Evolutionary conservation across 2,329 filamentous ascomycete genomes (phyloP), one percentile per base, ranked within the genome.

Genomic region (Cladosporium sp.): DNA sequence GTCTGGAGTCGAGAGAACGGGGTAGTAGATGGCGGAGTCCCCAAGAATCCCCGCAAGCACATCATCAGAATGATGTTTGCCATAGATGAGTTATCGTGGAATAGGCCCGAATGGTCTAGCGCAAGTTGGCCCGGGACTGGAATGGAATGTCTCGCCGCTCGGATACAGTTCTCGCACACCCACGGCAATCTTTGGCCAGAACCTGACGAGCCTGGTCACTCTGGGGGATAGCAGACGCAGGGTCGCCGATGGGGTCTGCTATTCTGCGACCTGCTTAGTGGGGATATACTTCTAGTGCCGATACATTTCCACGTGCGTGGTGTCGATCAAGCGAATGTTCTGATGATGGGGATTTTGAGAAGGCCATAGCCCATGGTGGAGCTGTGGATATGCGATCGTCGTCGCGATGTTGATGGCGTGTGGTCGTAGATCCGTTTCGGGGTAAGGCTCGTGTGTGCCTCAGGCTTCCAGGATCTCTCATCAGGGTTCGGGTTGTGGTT

Each of bases 61-160:
- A 46, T 31, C 59, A 62, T 62, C 59, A 62, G 46, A 29, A 62
- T 62, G 59, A 62, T 62, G 59, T 33, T 33, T 31, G 37, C 28
- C 26, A 26, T 21, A 7, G 35, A 49, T 57, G 21, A 12, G 18
- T 57, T 37, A 49, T 60, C 10, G 21, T 62, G 46, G 49, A 62
- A 21, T 52, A 62, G 59, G 59, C 44, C 59, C 59, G 59, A 62
- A 21, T 62, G 33, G 21, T 21, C 40, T 31, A 26, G 28, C 37
- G 14, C 12, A 26, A 31, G 21, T n/a, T 60, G 57, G 4, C 23
- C 56, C 40, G 33, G 56, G 16, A 28, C 14, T 28, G 28, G 12
- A 21, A 33, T 26, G 11, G 18, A 21, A 6, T 55, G 28, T 55
- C 28, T 55, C 28, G 28, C 52, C 26, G 52, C 52, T 55, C 14